Conservation (phyloP, 176 grass and related monocot genomes). For the Zea mays region Zm-B73-REFERENCE-NAM-5.0 NC_050103.1:6796001-6796500, state of each 20-base stretch:
- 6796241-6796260: not conserved
- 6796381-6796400: conserved; percentile 71
- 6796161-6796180: too few species aligned
- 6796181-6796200: too few species aligned
- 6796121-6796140: too few species aligned
- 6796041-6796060: too few species aligned
- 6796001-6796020: too few species aligned
- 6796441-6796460: conserved; percentile 89
- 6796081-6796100: too few species aligned
- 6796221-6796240: not conserved
- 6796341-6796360: not conserved
- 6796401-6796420: conserved; percentile 81
- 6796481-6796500: conserved; percentile 78
- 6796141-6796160: too few species aligned
- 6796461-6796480: conserved; percentile 80
- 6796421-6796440: conserved; percentile 73
- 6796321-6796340: not conserved
- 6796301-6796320: not conserved
- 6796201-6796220: too few species aligned
- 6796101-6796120: too few species aligned
- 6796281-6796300: not conserved
- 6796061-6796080: too few species aligned
- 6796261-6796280: not conserved
- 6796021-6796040: too few species aligned
- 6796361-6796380: not conserved